Percentiles rank a stretch among this genome's conserved stretches.
These are phyloP conservation scores for Aspergillus incahuasiensis DNA, from an alignment of 495 filamentous ascomycete species.

Conservation along the genomic window DNA sequence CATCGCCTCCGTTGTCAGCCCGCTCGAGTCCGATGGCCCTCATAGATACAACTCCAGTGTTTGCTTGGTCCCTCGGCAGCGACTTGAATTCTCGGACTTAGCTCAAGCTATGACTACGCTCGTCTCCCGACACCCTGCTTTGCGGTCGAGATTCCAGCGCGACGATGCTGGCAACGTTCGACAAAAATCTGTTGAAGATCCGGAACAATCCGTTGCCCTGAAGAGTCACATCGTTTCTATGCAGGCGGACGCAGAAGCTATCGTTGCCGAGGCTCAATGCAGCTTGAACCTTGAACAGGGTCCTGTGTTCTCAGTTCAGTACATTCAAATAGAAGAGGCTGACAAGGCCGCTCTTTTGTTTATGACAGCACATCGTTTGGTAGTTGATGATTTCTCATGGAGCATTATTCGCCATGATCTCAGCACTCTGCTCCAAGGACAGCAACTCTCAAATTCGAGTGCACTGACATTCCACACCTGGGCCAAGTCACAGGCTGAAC, in stretches of 20 bases:
- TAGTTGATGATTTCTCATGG: constrained; percentile 13
- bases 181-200: neutral
- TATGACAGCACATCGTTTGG: constrained; percentile 10
- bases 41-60: constrained; percentile 4
- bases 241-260: neutral
- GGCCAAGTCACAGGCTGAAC: neutral
- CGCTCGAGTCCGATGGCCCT: neutral
- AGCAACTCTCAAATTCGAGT: neutral
- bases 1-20: neutral
- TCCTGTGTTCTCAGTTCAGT: constrained; percentile 5
- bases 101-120: neutral
- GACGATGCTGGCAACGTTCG: neutral
- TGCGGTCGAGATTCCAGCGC: constrained; percentile 8
- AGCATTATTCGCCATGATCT: constrained; percentile 7
- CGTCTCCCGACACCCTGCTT: neutral
- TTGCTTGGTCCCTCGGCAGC: neutral
- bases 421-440: neutral
- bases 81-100: neutral
- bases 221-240: neutral
- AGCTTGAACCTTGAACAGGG: constrained; percentile 7
- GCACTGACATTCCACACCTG: constrained; percentile 4
- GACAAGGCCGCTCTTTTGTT: neutral
- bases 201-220: neutral
- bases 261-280: neutral
- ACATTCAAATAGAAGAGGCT: neutral